Base-by-base conservation (phyloP, 139 green algal species). In the Desmodesmus armatus region DNA sequence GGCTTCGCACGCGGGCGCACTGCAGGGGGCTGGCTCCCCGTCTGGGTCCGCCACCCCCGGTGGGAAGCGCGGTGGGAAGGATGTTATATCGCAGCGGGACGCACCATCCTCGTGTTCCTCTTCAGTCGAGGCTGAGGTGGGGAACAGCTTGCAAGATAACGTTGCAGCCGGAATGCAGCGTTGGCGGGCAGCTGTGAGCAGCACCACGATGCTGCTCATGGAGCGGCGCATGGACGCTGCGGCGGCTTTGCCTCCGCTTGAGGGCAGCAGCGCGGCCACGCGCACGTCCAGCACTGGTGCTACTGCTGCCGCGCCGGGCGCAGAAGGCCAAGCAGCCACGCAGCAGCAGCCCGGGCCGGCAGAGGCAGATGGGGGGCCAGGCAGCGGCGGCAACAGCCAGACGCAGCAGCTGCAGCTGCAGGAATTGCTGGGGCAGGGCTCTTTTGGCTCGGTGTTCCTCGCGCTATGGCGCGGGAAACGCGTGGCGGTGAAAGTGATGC, bases 401-500 rank as follows among this genome's bases (percentile, higher is more conserved):
- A 33, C 15, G 5, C 31, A 41, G 35, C 75, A 82, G 53, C 53
- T 82, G 51, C 75, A 82, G 75, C 35, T 82, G 39, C 53, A 71
- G 53, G 80, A 86, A 47, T 3, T 86, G 44, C 37, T 86, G 11
- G 80, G 80, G 27, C 49, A 70, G 33, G 80, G 80, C 37, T 60
- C 35, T 37, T 86, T 78, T 60, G 67, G 65, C 25, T 62, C 44
- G 44, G 80, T 86, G 31, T 86, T 80, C 39, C 29, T 73, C n/a
- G 80, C 49, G 5, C 69, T 21, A 15, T 80, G 51, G 80, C 27
- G 80, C 2, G 69, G 80, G 1, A 78, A 44, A 11, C 27, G 21
- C 2, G 80, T 78, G 7, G 80, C 80, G 3, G 80, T 86, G 7
- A 86, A 86, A 51, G 53, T 86, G 7, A 67, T 78, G 79, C 79